These are phyloP conservation scores for Aspergillus funiculosus DNA, from an alignment of 495 filamentous ascomycete genomes.

Conservation along the genomic window DNA sequence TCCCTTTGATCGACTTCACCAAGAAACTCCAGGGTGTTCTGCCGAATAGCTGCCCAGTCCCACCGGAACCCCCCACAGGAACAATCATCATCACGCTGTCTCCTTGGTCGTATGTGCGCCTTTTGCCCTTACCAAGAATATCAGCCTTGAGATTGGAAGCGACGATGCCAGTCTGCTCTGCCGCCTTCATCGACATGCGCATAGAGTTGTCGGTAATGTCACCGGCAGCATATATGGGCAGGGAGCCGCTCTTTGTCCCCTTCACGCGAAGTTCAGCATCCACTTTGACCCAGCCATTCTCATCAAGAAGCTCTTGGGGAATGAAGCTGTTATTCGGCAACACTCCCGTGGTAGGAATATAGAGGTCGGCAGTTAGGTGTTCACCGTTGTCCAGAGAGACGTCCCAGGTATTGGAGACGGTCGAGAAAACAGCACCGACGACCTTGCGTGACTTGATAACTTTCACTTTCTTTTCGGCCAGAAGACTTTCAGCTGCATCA, in stretches of 20 bases:
- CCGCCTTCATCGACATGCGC: slow-evolving; percentile 27
- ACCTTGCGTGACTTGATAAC: slow-evolving; percentile 15
- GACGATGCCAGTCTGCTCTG: slow-evolving; percentile 26
- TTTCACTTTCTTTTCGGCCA: slow-evolving; percentile 23
- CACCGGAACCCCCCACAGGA: slow-evolving; percentile 40
- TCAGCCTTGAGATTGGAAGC: slow-evolving; percentile 32
- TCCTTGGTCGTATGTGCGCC: slow-evolving; percentile 21
- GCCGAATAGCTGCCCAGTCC: slow-evolving; percentile 46
- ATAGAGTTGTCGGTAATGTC: slow-evolving; percentile 35
- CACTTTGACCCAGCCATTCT: slow-evolving; percentile 48
- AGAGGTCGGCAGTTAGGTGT: slow-evolving; percentile 48
- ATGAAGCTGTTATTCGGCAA: slow-evolving; percentile 58
- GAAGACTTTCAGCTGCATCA: slow-evolving; percentile 21
- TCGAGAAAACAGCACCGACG: slow-evolving; percentile 12
- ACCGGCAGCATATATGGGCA: slow-evolving; percentile 31
- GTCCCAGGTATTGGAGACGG: slow-evolving; percentile 18
- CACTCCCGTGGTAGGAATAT: slow-evolving; percentile 58
- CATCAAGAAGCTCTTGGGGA: slow-evolving; percentile 42
- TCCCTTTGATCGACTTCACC: slow-evolving; percentile 44
- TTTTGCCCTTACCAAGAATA: slow-evolving; percentile 22
- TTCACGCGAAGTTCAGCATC: slow-evolving; percentile 50
- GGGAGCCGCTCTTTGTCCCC: slow-evolving; percentile 11
- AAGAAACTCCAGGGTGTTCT: slow-evolving; percentile 39
- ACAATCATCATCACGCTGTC: slow-evolving; percentile 31
- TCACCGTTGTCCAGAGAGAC: slow-evolving; percentile 41